Conservation (phyloP, 2,329 filamentous ascomycete genomes). For the Didymosphaeria variabile region DNA sequence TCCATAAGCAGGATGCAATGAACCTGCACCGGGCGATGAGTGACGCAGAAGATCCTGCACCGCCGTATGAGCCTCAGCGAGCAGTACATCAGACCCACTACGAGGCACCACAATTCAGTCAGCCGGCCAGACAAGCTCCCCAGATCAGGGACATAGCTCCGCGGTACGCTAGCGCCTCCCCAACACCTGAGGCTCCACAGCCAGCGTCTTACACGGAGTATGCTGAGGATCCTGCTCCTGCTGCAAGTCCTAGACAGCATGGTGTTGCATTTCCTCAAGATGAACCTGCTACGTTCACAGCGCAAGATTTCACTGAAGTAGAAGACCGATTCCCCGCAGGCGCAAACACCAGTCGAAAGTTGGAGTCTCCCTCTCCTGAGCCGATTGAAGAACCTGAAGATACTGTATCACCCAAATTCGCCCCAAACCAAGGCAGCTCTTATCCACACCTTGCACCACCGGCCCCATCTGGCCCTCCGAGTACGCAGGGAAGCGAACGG, state of each 20-base stretch:
- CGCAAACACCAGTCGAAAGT: conserved; percentile 29
- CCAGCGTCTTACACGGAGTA: conserved; percentile 12
- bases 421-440: conserved; percentile 36
- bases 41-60: conserved; percentile 33
- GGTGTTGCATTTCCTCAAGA: not conserved
- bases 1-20: conserved; percentile 49
- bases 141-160: conserved; percentile 9
- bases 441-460: conserved; percentile 35
- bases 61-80: conserved; percentile 34
- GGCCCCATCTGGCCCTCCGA: conserved; percentile 18
- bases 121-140: conserved; percentile 5
- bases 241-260: not conserved
- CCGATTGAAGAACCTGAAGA: conserved; percentile 18
- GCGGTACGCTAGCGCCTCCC: conserved; percentile 10
- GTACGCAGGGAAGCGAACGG: conserved; percentile 29
- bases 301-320: conserved; percentile 58
- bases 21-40: conserved; percentile 41
- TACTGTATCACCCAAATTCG: conserved; percentile 29
- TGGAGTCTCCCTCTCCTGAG: conserved; percentile 24
- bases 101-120: not conserved
- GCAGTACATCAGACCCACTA: conserved; percentile 23
- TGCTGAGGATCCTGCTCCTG: not conserved
- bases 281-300: conserved; percentile 17
- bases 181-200: conserved; percentile 21
- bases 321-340: conserved; percentile 43